Evolutionary conservation across 2,329 filamentous ascomycete species (phyloP).

Genomic region (Aspergillus eucalypticola): DNA sequence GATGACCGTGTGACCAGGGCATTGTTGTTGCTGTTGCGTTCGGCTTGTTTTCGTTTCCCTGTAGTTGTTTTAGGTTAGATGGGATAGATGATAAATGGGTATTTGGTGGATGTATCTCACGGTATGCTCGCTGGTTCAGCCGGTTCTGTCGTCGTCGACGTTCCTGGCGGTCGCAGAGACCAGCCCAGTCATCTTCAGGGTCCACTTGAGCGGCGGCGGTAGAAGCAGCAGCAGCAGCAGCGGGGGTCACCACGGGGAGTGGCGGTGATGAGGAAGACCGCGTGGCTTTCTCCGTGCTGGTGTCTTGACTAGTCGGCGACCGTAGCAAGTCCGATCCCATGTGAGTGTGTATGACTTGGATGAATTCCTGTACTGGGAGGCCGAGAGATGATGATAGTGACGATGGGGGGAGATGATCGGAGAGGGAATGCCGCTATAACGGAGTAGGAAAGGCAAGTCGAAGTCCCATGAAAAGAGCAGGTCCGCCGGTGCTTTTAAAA

Average conservation of each 20-base stretch:
- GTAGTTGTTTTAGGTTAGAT: not conserved
- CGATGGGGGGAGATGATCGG: not conserved
- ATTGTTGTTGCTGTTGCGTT: conserved; percentile 3
- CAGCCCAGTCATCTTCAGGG: conserved; percentile 27
- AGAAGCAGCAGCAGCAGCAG: not conserved
- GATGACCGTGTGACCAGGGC: not conserved
- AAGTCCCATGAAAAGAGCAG: not conserved
- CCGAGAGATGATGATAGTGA: not conserved
- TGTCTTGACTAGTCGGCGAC: not conserved
- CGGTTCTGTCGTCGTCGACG: conserved; percentile 33
- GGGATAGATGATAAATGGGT: no score
- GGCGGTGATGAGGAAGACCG: not conserved
- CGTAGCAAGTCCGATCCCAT: not conserved
- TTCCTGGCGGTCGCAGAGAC: conserved; percentile 28
- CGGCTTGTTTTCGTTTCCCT: conserved; percentile 27
- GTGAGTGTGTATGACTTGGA: not conserved
- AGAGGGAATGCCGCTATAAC: not conserved
- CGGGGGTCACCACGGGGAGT: not conserved
- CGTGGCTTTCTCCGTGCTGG: not conserved
- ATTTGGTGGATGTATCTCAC: conserved; percentile 17
- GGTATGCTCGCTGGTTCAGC: conserved; percentile 33
- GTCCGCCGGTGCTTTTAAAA: not conserved
- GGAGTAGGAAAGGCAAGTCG: not conserved
- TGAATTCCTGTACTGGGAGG: not conserved
- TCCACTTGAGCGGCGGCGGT: not conserved